Percentiles rank a stretch among this genome's conserved stretches.
These are phyloP conservation scores for Nigrospora oryzae DNA, from an alignment of 2,329 filamentous ascomycete species.

Conservation along the genomic window DNA sequence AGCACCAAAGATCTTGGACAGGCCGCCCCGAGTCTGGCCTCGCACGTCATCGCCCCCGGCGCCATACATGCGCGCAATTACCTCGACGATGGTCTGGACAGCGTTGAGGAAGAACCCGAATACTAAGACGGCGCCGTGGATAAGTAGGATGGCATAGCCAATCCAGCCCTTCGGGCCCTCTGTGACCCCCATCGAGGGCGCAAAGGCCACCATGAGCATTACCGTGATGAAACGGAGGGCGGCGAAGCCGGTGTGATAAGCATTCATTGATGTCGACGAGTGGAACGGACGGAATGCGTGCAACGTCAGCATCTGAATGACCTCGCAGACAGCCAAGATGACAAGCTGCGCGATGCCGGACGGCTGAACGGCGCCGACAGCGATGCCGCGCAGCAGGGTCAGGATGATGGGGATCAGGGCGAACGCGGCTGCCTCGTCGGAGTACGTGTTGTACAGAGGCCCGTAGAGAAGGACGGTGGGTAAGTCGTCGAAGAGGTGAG, in stretches of 20 bases:
- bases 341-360: slow-evolving; percentile 92
- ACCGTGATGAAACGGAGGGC: slow-evolving; percentile 67
- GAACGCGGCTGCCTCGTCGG: slow-evolving; percentile 84
- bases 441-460: slow-evolving; percentile 94
- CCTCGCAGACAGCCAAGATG: slow-evolving; percentile 86
- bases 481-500: slow-evolving; percentile 87
- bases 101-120: slow-evolving; percentile 93
- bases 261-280: slow-evolving; percentile 91
- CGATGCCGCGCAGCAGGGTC: slow-evolving; percentile 78
- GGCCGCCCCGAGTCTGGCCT: slow-evolving; percentile 67
- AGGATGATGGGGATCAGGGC: slow-evolving; percentile 80
- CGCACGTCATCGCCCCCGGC: slow-evolving; percentile 68
- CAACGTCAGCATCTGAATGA: slow-evolving; percentile 78
- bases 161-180: slow-evolving; percentile 88
- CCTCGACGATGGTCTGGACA: slow-evolving; percentile 82
- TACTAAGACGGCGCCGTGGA: slow-evolving; percentile 77
- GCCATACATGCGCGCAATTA: slow-evolving; percentile 72
- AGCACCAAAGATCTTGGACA: slow-evolving; percentile 87
- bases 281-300: slow-evolving; percentile 88
- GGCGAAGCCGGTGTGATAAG: slow-evolving; percentile 83
- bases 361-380: slow-evolving; percentile 85
- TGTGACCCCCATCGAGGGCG: slow-evolving; percentile 70
- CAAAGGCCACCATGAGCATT: slow-evolving; percentile 73
- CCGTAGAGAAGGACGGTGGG: slow-evolving; percentile 85
- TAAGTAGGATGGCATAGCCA: slow-evolving; percentile 79